These are phyloP conservation scores for Agastache rugosa DNA, from an alignment of 257 asterid genomes.

Conservation along the genomic window DNA sequence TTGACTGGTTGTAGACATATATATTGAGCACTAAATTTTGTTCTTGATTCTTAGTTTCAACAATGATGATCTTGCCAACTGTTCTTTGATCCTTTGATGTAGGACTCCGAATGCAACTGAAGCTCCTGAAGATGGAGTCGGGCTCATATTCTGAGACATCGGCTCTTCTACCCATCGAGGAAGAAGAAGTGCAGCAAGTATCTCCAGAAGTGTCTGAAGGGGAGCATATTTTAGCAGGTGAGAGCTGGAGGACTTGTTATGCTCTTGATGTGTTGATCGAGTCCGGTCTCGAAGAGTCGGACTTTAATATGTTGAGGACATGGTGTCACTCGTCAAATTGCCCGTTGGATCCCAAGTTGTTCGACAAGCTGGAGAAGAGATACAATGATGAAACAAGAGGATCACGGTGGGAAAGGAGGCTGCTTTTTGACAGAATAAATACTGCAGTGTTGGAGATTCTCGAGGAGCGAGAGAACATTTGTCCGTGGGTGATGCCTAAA, in stretches of 20 bases:
- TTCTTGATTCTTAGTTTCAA: neutral
- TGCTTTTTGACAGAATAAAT: constrained; percentile 72
- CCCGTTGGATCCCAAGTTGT: constrained; percentile 70
- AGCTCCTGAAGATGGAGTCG: constrained; percentile 86
- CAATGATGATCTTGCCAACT: constrained; percentile 2
- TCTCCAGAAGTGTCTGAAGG: constrained; percentile 45
- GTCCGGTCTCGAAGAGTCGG: constrained; percentile 61
- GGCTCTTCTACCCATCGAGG: constrained; percentile 43
- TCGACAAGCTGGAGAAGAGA: constrained; percentile 68
- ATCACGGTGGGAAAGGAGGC: constrained; percentile 60
- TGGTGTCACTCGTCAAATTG: constrained; percentile 61
- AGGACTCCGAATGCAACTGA: constrained; percentile 87
- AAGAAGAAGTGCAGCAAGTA: constrained; percentile 46
- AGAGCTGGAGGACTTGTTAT: constrained; percentile 68
- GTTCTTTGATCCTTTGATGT: constrained; percentile 11
- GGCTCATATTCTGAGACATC: constrained; percentile 49
- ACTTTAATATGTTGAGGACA: constrained; percentile 44
- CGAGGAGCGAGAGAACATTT: constrained; percentile 44
- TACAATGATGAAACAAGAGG: constrained; percentile 42
- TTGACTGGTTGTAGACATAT: neutral
- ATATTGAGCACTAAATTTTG: neutral
- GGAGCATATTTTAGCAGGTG: constrained; percentile 33
- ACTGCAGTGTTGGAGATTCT: constrained; percentile 53
- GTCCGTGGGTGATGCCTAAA: constrained; percentile 67
- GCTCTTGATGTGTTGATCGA: constrained; percentile 54